Percentiles rank a stretch among this genome's conserved stretches.
Evolutionary conservation across 257 asterid genomes (phyloP).

Genomic region (Echium plantagineum): DNA sequence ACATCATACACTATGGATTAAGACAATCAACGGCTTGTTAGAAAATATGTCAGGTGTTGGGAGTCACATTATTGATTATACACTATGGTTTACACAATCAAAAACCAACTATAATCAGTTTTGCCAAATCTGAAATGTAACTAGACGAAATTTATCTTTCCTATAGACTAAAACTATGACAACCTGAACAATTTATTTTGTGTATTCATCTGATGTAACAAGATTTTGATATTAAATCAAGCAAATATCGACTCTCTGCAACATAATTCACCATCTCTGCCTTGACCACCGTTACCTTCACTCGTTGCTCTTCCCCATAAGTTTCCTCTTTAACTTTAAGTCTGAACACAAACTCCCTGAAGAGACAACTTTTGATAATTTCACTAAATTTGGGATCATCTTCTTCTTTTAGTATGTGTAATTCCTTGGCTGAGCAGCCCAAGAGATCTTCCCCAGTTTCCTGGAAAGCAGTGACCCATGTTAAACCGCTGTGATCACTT

Average conservation of each 20-base stretch:
- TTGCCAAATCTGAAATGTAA: background rate
- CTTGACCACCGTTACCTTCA: conserved; percentile 71
- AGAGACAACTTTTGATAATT: conserved; percentile 43
- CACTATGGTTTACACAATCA: no score
- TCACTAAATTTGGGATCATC: conserved; percentile 50
- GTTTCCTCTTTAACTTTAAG: conserved; percentile 74
- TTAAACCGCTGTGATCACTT: conserved; percentile 74
- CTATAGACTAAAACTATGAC: background rate
- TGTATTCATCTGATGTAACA: conserved; percentile 8
- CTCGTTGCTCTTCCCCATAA: conserved; percentile 12
- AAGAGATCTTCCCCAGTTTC: conserved; percentile 82
- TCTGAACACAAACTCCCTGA: conserved; percentile 50
- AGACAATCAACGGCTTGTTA: no score
- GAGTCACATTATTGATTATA: no score
- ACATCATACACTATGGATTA: no score
- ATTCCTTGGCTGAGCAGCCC: conserved; percentile 80
- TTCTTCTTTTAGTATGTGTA: conserved; percentile 38
- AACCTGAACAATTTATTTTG: background rate
- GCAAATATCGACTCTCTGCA: conserved; percentile 42
- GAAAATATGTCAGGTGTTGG: no score
- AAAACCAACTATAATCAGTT: background rate
- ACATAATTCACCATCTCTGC: conserved; percentile 72
- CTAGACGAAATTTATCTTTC: background rate
- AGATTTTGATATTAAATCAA: conserved; percentile 35
- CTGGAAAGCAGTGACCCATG: conserved; percentile 97